phyloP scores from a whole-genome alignment of 768 basidiomycete genomes.

The Tremella yokohamensis region DNA sequence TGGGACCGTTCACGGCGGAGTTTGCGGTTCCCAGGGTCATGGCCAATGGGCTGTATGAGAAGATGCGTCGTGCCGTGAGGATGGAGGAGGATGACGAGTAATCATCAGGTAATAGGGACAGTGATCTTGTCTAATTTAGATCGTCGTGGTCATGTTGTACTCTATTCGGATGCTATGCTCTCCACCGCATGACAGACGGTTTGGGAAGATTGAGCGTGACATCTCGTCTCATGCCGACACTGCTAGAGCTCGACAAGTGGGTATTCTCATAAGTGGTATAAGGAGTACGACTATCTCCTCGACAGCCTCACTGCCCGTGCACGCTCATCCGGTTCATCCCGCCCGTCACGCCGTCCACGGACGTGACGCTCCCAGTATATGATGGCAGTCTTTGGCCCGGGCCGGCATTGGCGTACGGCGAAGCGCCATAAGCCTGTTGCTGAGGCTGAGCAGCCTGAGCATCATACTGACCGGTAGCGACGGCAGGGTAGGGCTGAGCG shows the following conservation, averaged over 20 bases:
- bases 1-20: constrained; percentile 34
- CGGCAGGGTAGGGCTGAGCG: constrained; percentile 11
- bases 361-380: constrained; percentile 13
- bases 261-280: too few relatives aligned
- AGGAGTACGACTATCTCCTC: background rate
- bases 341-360: constrained; percentile 27
- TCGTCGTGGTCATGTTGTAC: too few relatives aligned
- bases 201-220: too few relatives aligned
- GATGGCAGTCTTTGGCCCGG: constrained; percentile 5
- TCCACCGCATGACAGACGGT: too few relatives aligned
- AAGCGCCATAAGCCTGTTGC: constrained; percentile 23
- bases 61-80: background rate
- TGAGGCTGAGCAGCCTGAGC: constrained; percentile 6
- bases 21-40: constrained; percentile 37
- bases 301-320: constrained; percentile 19
- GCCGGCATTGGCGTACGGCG: constrained; percentile 9
- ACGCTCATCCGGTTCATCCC: constrained; percentile 37
- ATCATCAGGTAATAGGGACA: too few relatives aligned
- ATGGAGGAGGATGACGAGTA: too few relatives aligned
- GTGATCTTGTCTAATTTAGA: too few relatives aligned
- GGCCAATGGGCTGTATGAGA: constrained; percentile 30
- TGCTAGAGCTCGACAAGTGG: too few relatives aligned
- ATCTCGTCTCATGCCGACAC: too few relatives aligned
- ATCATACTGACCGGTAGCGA: constrained; percentile 25
- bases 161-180: too few relatives aligned